Base-by-base conservation (phyloP, 169 alveolate genomes). In the Cryptosporidium xiaoi region DNA sequence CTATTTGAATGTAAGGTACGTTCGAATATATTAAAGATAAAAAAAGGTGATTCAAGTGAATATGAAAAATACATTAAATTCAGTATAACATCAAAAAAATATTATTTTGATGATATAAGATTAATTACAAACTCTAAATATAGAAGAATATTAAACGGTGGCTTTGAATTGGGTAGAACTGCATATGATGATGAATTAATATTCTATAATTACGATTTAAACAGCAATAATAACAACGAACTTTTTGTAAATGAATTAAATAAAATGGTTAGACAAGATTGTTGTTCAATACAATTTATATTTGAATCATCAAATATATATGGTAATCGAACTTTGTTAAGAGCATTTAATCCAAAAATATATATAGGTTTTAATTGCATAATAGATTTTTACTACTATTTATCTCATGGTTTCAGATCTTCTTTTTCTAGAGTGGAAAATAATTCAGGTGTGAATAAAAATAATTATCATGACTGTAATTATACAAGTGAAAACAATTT, bases 361-460 rank as follows among this genome's bases (percentile, higher is more conserved):
- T 77, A n/a, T 27, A 40, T 77, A 36, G 87, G 87, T 7, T 77
- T 77, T 77, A 77, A 77, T 29, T 56, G 77, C 10, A 77, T 77
- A n/a, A 62, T 77, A 27, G 87, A 77, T 27, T 77, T 77, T 27
- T 77, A 77, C 31, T 77, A 77, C 48, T 77, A 77, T 18, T 77
- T 77, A 34, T 60, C 77, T n/a, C 87, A 77, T 60, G 56, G 87
- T 46, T 77, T 68, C 64, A 77, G 87, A 62, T 77, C 87, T 48
- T 77, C 87, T n/a, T 60, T 77, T 56, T 56, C 87, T 12, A 77
- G 44, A 31, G 36, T 77, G 31, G 67, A 36, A 18, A 27, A 27
- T 5, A 69, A 55, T 62, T 20, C 4, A 20, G 18, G 2, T 2
- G 48, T 20, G 7, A 62, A 62, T 62, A 33, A 62, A 62, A 62